Base-by-base conservation (phyloP, 805 yeast genomes). In the Phaffomyces thermotolerans region DNA sequence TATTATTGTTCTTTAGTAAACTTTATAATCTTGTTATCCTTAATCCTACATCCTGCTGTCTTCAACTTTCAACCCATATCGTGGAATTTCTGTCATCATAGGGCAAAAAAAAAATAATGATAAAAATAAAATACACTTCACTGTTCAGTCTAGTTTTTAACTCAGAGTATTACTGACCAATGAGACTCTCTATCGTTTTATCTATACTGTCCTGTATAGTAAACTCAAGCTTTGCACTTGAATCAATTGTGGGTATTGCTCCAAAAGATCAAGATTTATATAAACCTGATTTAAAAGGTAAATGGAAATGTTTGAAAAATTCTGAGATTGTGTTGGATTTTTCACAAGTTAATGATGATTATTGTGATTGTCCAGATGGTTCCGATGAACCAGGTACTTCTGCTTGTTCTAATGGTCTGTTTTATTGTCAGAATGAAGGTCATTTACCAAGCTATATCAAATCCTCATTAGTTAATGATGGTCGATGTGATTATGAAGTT, bases 321-420 rank as follows among this genome's bases (percentile, higher is more conserved):
- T 82, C 93, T 0, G 73, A 76, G n/a, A 76, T 88, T 6, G 68
- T 67, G 18, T 63, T 91, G 17, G 69, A 80, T 34, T 68, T 69
- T 41, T 67, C 67, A 32, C 84, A 80, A 56, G 73, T 91, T 53
- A 91, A 91, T 60, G 97, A 93, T 62, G 84, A 89, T 53, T 82
- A 73, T 57, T 91, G 98, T 64, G 98, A 93, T 57, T 91, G 98
- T 66, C 97, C 97, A 0, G 99, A 93, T 65, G 98, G 98, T 0
- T 79, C 90, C 5, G 99, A 93, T 65, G 98, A 93, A 62, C 96
- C 97, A 0, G 97, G 97, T 0, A 91, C 98, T 1, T 68, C 82
- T 34, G 96, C 96, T 0, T 91, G 98, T 62, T 56, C 62, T 15
- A 47, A 63, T 42, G 57, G 66, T 13, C 40, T 52, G 38, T 90